Evolutionary conservation across 2,329 filamentous ascomycete genomes (phyloP).

Genomic region (Aspergillus uvarum): DNA sequence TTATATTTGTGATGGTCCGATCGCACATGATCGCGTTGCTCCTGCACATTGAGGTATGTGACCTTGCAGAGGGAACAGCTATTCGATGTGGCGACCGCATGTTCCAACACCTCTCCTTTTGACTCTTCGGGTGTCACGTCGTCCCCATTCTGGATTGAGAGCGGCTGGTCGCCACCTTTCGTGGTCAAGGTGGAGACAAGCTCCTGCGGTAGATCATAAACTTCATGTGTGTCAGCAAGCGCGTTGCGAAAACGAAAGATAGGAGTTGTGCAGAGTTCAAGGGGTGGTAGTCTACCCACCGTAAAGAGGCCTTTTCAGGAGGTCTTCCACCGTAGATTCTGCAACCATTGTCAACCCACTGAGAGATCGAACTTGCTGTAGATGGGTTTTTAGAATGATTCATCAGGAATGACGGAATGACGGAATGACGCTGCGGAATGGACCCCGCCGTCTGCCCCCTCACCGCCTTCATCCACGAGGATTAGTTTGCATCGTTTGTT

Average conservation of each 20-base stretch:
- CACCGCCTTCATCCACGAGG: not conserved
- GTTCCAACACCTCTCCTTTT: constrained; percentile 40
- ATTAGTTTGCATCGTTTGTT: too few species aligned
- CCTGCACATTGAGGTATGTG: constrained; percentile 68
- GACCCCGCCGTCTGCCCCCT: not conserved
- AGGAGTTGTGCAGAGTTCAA: not conserved
- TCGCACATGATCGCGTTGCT: constrained; percentile 81
- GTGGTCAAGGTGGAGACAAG: constrained; percentile 67
- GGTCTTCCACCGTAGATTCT: constrained; percentile 32
- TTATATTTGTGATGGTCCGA: constrained; percentile 95
- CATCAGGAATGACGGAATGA: not conserved
- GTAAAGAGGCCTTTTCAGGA: constrained; percentile 53
- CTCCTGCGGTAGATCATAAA: constrained; percentile 78
- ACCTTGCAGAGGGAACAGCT: constrained; percentile 79
- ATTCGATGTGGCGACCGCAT: constrained; percentile 56
- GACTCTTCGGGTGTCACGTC: constrained; percentile 23
- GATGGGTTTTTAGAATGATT: not conserved
- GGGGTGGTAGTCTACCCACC: constrained; percentile 32
- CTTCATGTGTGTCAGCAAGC: constrained; percentile 46
- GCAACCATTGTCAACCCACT: constrained; percentile 17
- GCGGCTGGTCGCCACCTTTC: constrained; percentile 48
- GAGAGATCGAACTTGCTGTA: not conserved
- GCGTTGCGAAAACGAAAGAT: not conserved
- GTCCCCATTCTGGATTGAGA: constrained; percentile 25
- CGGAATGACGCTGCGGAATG: constrained; percentile 4